Conservation (phyloP, 1,139 yeast genomes). For the Saccharomycopsis hybrid region DNA sequence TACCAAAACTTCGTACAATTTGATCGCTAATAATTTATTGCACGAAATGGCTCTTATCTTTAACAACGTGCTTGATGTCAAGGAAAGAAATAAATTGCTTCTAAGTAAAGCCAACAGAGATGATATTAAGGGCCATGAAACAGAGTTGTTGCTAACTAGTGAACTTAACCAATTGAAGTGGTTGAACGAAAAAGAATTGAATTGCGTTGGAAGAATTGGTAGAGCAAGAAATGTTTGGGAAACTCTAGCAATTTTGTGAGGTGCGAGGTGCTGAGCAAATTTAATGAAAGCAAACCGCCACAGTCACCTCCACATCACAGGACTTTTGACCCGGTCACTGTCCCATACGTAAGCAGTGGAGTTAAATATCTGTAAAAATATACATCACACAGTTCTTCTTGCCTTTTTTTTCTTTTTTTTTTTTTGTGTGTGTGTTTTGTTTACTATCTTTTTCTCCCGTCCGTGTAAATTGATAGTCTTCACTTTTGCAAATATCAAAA, state of each 20-base stretch:
- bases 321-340: too few relatives aligned
- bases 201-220: conserved; percentile 45
- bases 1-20: conserved; percentile 42
- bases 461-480: too few relatives aligned
- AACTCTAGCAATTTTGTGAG: conserved; percentile 29
- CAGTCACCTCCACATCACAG: too few relatives aligned
- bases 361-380: too few relatives aligned
- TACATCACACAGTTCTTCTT: too few relatives aligned
- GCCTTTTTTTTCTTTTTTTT: too few relatives aligned
- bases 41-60: conserved; percentile 65
- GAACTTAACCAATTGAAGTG: conserved; percentile 67
- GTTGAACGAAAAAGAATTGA: conserved; percentile 52
- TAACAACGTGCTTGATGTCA: conserved; percentile 48
- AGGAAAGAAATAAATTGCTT: conserved; percentile 57
- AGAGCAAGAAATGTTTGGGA: conserved; percentile 52
- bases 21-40: conserved; percentile 48
- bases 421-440: too few relatives aligned
- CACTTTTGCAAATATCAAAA: too few relatives aligned
- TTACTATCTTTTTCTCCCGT: too few relatives aligned
- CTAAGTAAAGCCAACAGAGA: conserved; percentile 79
- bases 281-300: too few relatives aligned
- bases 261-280: not conserved
- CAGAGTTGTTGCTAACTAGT: conserved; percentile 62
- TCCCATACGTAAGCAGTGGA: too few relatives aligned
- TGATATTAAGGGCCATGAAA: conserved; percentile 82